Evolutionary conservation across 495 filamentous ascomycete genomes (phyloP), one percentile per base, ranked within the genome.

Genomic region (Platismatia glauca): DNA sequence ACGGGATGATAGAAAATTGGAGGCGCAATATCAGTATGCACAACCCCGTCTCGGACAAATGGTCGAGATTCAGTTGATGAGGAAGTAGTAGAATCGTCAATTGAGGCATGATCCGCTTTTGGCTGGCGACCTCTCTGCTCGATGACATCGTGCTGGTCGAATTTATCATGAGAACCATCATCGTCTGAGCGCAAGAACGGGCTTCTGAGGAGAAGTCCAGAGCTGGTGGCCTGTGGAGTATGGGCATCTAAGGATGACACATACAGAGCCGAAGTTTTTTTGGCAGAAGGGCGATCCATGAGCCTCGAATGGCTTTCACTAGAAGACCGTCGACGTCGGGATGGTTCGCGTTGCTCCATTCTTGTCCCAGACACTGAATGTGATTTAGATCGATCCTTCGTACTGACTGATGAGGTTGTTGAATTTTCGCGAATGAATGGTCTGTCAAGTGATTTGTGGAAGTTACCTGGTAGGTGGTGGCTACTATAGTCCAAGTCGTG

Each of bases 1-100:
- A 60, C 38, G 4, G 63, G 63, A 57, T 64, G 63, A 18, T 46
- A 18, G 29, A 60, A 44, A 11, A 56, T 22, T 29, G 63, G 63
- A 43, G 57, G 37, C 20, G 63, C 33, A 46, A 43, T 39, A 31
- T 56, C 46, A 46, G 63, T 64, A 39, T 55, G 55, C 18, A 64
- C 38, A 22, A 44, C 15, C 20, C 58, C 50, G 46, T 48, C 41
- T 31, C 33, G 43, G 34, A 44, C 34, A 4, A 55, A 35, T 16
- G 63, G 57, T 20, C 12, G 58, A 20, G 50, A 50, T 3, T 31
- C 7, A 3, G 53, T 48, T 13, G 60, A 57, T 41, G 55, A 44
- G 35, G 48, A 22, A 22, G 39, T 50, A 24, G 29, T 16, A 7
- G 44, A 41, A 27, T 31, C 33, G 7, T 29, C 8, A 16, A 46